Percentiles rank a stretch among this genome's conserved stretches.
Conservation (phyloP, 2,329 filamentous ascomycete species). For the Cladophialophora carrionii region DNA sequence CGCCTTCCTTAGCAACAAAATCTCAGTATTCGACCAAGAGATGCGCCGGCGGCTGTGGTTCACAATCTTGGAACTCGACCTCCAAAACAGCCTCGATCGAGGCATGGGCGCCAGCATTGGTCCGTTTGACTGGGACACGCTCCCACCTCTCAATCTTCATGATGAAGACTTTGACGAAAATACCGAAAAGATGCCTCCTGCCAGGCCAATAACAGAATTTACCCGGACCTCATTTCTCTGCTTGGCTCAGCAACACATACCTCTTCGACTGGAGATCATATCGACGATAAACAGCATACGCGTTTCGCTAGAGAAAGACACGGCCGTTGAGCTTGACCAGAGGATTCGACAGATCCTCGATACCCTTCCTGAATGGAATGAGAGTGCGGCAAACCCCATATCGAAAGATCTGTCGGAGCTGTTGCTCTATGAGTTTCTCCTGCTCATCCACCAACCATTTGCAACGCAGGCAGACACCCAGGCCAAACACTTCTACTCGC, state of each 20-base stretch:
- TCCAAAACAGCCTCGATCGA: conserved; percentile 59
- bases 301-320: conserved; percentile 37
- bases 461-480: conserved; percentile 36
- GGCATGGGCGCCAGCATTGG: conserved; percentile 57
- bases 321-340: conserved; percentile 40
- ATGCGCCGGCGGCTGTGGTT: conserved; percentile 62
- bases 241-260: conserved; percentile 37
- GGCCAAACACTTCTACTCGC: conserved; percentile 39
- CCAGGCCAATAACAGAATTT: conserved; percentile 36
- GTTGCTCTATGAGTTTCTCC: conserved; percentile 41
- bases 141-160: conserved; percentile 47
- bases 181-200: conserved; percentile 31
- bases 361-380: conserved; percentile 38
- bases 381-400: conserved; percentile 24
- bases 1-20: conserved; percentile 43
- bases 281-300: conserved; percentile 41
- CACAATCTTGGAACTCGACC: conserved; percentile 60
- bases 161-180: conserved; percentile 38
- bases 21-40: conserved; percentile 54
- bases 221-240: conserved; percentile 41
- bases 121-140: conserved; percentile 53
- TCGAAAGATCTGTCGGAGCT: conserved; percentile 38
- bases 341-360: conserved; percentile 38
- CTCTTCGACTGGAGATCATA: conserved; percentile 40
- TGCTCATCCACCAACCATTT: conserved; percentile 42